Evolutionary conservation across 2,329 filamentous ascomycete species (phyloP), one percentile per base, ranked within the genome.

Genomic region (Sclerotinia nivalis): DNA sequence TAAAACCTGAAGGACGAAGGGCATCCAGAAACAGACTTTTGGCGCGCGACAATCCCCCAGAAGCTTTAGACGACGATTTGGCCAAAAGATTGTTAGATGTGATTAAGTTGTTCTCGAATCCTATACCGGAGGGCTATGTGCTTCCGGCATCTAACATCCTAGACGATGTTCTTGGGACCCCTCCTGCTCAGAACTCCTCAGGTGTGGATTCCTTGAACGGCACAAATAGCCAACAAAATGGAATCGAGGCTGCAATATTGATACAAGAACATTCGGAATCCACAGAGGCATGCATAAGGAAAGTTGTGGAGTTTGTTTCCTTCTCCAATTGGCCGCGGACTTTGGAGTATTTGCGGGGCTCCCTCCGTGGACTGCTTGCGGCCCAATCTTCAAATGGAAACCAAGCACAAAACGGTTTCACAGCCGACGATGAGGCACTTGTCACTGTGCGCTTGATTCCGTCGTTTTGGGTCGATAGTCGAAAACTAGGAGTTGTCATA

Each of bases 401-500:
- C 55, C 40, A 73, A 31, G 72, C 65, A 20, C 75, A 74, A n/a
- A 61, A 72, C n/a, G 74, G 71, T 45, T 31, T 68, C 52, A 66
- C 74, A 47, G 70, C 66, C 28, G 76, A 78, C 18, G 77, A 78
- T 65, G 78, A 79, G 34, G 82, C 85, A 2, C 80, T 90, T 18
- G 82, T 87, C 25, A 82, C 86, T 15, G 78, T 91, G 61, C 84
- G 87, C 50, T 81, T 90, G 47, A 80, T 91, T 37, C 85, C 87
- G 22, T 89, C 85, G 75, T 86, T 89, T 73, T 90, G 88, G 87
- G 85, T 90, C 28, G 88, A 91, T 75, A 83, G 83, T 54, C 82
- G 84, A 59, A 90, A 89, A 79, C 82, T 91, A 20, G 85, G 87
- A 52, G 78, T 86, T 28, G 77, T 91, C 66, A 85, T 91, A 50